A percentile compares a stretch with the other conserved stretches of the same genome.
These are phyloP conservation scores for Colletotrichum sp. DNA, from an alignment of 2,329 filamentous ascomycete species.

Conservation along the genomic window DNA sequence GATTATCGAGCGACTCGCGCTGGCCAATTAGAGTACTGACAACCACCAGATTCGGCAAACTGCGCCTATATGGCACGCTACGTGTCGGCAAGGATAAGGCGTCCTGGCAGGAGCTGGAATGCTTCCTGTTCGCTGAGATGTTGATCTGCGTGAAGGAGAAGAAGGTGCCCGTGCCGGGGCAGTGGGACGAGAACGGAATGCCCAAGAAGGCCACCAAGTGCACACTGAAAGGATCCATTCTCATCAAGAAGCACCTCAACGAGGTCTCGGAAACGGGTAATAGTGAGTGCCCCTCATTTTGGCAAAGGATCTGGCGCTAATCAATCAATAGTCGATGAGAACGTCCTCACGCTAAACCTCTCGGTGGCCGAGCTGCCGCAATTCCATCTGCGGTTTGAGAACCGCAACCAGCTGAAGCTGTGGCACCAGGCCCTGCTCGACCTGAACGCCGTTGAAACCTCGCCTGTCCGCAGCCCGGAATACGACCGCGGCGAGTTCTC, in stretches of 20 bases:
- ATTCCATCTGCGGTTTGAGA: conserved; percentile 91
- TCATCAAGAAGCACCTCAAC: conserved; percentile 97
- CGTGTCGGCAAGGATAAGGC: conserved; percentile 95
- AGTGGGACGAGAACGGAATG: conserved; percentile 68
- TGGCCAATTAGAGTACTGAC: conserved; percentile 30
- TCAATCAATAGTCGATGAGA: conserved; percentile 65
- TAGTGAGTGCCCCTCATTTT: conserved; percentile 32
- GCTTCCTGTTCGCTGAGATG: conserved; percentile 98
- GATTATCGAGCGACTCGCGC: conserved; percentile 23
- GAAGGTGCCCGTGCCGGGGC: conserved; percentile 66
- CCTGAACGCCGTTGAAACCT: conserved; percentile 74
- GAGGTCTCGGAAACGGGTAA: conserved; percentile 76
- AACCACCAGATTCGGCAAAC: conserved; percentile 77
- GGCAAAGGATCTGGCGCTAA: conserved; percentile 29
- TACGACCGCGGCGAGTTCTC: conserved; percentile 80
- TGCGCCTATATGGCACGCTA: conserved; percentile 87
- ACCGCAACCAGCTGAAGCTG: conserved; percentile 81
- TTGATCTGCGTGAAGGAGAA: conserved; percentile 99
- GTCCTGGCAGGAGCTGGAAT: conserved; percentile 97
- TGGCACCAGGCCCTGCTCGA: conserved; percentile 91
- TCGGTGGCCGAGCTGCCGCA: conserved; percentile 92
- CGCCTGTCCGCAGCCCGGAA: conserved; percentile 71
- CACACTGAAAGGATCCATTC: conserved; percentile 94
- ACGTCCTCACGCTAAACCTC: conserved; percentile 85
- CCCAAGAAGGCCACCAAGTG: conserved; percentile 74